These are phyloP conservation scores for Ustilago shanxiensis DNA, from an alignment of 1,284 basidiomycete species.

Conservation along the genomic window DNA sequence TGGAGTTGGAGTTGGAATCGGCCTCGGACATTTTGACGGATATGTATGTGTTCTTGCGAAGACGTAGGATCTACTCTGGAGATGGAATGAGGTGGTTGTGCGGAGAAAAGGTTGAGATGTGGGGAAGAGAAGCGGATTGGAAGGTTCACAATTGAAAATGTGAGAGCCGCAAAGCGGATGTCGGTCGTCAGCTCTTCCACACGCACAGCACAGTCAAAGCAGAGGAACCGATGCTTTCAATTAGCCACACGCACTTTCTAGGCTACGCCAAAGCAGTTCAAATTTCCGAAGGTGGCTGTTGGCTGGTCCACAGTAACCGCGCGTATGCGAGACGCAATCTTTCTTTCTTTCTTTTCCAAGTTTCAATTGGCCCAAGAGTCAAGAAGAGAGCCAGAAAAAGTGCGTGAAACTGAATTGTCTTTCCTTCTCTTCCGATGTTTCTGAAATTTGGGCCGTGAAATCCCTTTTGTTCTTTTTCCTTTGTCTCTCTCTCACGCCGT, in stretches of 20 bases:
- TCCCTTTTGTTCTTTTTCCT: background rate
- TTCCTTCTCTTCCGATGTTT: conserved; percentile 12
- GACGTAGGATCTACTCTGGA: background rate
- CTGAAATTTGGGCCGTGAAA: conserved; percentile 17
- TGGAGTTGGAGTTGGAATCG: conserved; percentile 51
- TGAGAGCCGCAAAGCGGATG: background rate
- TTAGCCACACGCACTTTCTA: conserved; percentile 16
- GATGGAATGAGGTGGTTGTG: conserved; percentile 10
- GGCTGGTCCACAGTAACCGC: background rate
- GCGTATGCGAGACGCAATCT: conserved; percentile 17
- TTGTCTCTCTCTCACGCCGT: too few species aligned
- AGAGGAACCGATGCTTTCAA: background rate
- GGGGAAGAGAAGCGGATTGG: background rate
- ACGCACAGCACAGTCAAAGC: background rate
- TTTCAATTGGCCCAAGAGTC: background rate
- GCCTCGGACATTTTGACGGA: conserved; percentile 38
- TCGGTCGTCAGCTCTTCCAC: conserved; percentile 11
- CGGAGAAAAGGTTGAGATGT: background rate
- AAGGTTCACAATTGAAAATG: background rate
- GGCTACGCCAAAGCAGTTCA: background rate
- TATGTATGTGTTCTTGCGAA: background rate
- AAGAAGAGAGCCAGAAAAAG: background rate
- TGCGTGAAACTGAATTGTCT: conserved; percentile 13
- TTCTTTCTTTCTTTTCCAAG: too few species aligned
- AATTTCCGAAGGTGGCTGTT: background rate